Evolutionary conservation across 257 asterid genomes (phyloP), one percentile per base, ranked within the genome.

Genomic region (Nicotiana benthamiana): DNA sequence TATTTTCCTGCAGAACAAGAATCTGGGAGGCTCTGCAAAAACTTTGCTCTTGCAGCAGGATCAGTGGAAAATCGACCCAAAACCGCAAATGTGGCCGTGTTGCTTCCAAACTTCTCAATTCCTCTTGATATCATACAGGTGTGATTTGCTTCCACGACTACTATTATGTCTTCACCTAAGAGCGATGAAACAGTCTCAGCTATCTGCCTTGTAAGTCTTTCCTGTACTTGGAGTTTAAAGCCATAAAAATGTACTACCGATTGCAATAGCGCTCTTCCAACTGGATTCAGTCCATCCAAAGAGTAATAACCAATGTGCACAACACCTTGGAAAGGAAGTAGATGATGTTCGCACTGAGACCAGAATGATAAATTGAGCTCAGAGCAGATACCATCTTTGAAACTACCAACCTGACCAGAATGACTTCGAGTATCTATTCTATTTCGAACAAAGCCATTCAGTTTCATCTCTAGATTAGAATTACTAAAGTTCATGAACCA

Each of bases 101-200:
- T 95, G 83, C 99, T 92, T 51, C 98, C 98, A 16, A 89, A 84
- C 89, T 95, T 95, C 88, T 95, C 97, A 24, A 95, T 90, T 26
- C 98, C 99, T 78, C 98, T 83, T 53, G 99, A 84, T 48, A 95
- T 92, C 99, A 93, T 95, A 83, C 99, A 95, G n/a, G 95, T 95
- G 79, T 95, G 99, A 64, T 82, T 90, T 60, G 99, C 99, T 84
- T 93, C 99, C 9, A 90, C 96, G 6, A 95, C 96, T 6, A 93
- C 98, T 74, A 93, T 91, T 54, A 92, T 90, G 70, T 93, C 97
- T 77, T 90, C 99, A 17, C 99, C 98, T 78, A 92, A 65, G 52
- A 91, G 51, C 2, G 93, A 84, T 1, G 97, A 87, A 46, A 86
- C 95, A 0, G 92, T 87, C 87, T 95, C 99, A 0, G 97, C 99